A percentile compares a stretch with the other conserved stretches of the same genome.
phyloP scores from a whole-genome alignment of 2,329 filamentous ascomycete species.

The Catunica adiposa region DNA sequence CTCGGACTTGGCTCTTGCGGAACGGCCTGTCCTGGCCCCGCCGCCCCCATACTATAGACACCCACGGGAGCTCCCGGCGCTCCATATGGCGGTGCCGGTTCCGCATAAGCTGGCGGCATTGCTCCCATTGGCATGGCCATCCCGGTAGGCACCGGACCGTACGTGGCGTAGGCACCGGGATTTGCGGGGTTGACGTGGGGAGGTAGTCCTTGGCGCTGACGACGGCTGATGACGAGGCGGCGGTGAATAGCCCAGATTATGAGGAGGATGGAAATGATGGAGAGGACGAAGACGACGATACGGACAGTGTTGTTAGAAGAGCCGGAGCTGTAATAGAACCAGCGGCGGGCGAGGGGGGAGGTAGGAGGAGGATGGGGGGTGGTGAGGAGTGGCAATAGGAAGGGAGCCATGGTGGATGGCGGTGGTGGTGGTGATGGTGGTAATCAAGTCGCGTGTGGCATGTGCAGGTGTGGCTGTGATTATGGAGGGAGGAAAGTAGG shows the following conservation, averaged over 20 bases:
- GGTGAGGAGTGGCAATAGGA: too few relatives aligned
- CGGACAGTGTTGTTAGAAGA: not conserved
- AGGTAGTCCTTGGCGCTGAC: not conserved
- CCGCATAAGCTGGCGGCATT: slow-evolving; percentile 1
- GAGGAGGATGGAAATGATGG: not conserved
- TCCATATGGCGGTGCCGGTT: not conserved
- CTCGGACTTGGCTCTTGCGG: not conserved
- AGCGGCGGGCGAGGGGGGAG: not conserved
- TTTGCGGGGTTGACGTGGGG: not conserved
- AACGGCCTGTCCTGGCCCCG: not conserved
- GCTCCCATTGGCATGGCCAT: not conserved
- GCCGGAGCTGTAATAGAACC: not conserved
- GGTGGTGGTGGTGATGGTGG: not conserved
- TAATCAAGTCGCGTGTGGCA: not conserved
- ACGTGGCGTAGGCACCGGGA: not conserved
- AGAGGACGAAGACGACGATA: not conserved
- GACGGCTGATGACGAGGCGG: not conserved
- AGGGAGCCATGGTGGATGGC: not conserved
- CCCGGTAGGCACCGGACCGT: not conserved
- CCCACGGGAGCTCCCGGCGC: not conserved
- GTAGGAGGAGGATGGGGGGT: too few relatives aligned
- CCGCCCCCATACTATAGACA: not conserved
- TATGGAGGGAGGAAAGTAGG: too few relatives aligned
- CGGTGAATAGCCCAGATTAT: slow-evolving; percentile 1
- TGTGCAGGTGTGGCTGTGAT: not conserved